Base-by-base conservation (phyloP, 257 asterid genomes). In the Solanum appendiculatum region DNA sequence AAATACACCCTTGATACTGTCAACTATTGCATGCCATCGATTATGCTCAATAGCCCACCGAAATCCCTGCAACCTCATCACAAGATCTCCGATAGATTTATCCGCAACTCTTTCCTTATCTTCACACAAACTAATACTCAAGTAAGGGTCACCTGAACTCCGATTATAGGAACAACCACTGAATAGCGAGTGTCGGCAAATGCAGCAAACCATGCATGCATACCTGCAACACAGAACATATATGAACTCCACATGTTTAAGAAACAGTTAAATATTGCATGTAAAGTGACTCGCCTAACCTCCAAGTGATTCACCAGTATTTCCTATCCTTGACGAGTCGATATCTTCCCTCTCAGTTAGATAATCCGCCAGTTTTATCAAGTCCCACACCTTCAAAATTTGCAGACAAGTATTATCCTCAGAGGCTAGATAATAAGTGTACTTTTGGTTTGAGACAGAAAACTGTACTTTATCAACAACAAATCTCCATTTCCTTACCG, bases 271-370 rank as follows among this genome's bases (percentile, higher is more conserved):
- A 20, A 73, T 73, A 37, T 5, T 73, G 51, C 16, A 73, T 21
- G 51, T 21, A 5, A 73, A 36, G 82, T 73, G 58, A 84, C 86
- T 72, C n/a, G 77, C 80, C 96, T 88, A 66, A 97, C 99, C 99
- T 93, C 99, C 98, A 86, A 97, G 98, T 73, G 98, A 97, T 97
- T 95, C 99, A 12, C 98, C 98, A n/a, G 98, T 94, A 89, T 95
- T 94, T 87, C 98, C 99, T 85, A 97, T 93, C 86, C 93, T 93
- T 15, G 91, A 91, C 63, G 93, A 93, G 90, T 95, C 98, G 33
- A 97, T 88, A 84, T 97, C 98, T 86, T 93, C 95, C 93, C 83
- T 85, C 64, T 70, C 51, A 20, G 83, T 44, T 3, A 85, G 83
- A 85, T 85, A 85, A 70, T 85, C 87, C 4, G 70, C 87, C 37